Base-by-base conservation (phyloP, 768 basidiomycete species). In the Leccinum boreale region DNA sequence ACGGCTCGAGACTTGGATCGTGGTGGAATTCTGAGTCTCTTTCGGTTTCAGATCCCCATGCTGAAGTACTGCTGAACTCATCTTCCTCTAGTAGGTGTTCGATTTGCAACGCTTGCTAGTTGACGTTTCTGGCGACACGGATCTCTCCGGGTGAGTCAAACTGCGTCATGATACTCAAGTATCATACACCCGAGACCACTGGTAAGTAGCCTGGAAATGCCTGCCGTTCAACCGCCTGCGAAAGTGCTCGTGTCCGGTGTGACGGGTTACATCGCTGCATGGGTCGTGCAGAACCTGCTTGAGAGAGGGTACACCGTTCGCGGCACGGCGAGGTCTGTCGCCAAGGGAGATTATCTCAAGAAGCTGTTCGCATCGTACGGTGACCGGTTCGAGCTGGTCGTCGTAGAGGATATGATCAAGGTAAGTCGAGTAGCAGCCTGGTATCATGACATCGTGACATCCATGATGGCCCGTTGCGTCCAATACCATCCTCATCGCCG, bases 321-420 rank as follows among this genome's bases (percentile, higher is more conserved):
- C 7, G 88, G 85, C 0, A 85, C 87, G 0, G 88, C 88, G 6
- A 81, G 91, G 14, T 81, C 82, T 2, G 65, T 67, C 10, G 74
- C 73, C n/a, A 92, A 91, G 68, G 84, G 81, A 2, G 70, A 78
- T 1, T 81, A 82, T 63, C 72, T 92, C 57, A 71, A 74, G 54
- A 74, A 85, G 21, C 58, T 78, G 51, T 87, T 89, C 70, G 74
- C 77, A 15, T 65, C 73, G 0, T 80, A 79, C 56, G 85, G 81
- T 0, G 80, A 82, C 59, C 80, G 77, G 49, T 82, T 91, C 61
- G 85, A 88, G 60, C 69, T 85, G 45, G 81, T 81, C 17, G 72
- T 90, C 21, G 89, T 93, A 0, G 78, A 82, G 48, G 90, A 94
- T 64, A 87, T 93, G 59, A 76, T 76, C 7, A 67, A 77, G 73